Evolutionary conservation across 768 basidiomycete species (phyloP).

Genomic region (Boletales sp.): DNA sequence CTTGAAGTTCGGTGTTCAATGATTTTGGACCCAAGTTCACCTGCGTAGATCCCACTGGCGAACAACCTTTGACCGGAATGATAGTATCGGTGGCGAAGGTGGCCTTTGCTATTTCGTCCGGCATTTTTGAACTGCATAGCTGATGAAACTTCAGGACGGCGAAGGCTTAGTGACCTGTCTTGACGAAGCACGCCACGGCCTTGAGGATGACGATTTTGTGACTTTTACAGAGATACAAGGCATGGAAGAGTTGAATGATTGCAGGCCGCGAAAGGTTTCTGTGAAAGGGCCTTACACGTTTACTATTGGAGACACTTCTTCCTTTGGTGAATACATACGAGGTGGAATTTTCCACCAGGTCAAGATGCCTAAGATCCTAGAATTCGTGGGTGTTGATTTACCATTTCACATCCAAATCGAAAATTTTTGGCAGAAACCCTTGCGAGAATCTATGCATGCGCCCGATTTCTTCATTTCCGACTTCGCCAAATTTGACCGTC

Average conservation of each 20-base stretch:
- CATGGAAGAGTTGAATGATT: slow-evolving; percentile 86
- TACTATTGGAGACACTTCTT: slow-evolving; percentile 87
- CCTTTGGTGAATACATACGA: slow-evolving; percentile 68
- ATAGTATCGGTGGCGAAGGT: slow-evolving; percentile 92
- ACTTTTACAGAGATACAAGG: slow-evolving; percentile 96
- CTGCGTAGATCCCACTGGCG: slow-evolving; percentile 97
- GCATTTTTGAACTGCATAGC: not conserved
- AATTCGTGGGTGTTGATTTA: slow-evolving; percentile 66
- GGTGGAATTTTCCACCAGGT: slow-evolving; percentile 98
- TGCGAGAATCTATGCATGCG: slow-evolving; percentile 73
- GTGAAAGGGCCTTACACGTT: slow-evolving; percentile 99
- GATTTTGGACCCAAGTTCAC: slow-evolving; percentile 96
- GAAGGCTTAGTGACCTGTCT: slow-evolving; percentile 95
- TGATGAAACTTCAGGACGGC: slow-evolving; percentile 47
- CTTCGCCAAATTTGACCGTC: slow-evolving; percentile 96
- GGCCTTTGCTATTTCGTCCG: slow-evolving; percentile 3
- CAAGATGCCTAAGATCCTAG: slow-evolving; percentile 95
- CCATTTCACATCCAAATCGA: not conserved
- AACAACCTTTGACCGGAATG: slow-evolving; percentile 92
- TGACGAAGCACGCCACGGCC: slow-evolving; percentile 94
- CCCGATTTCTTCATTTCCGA: slow-evolving; percentile 95
- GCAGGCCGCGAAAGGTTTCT: slow-evolving; percentile 86
- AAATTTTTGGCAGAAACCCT: slow-evolving; percentile 68
- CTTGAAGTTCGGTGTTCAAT: slow-evolving; percentile 81
- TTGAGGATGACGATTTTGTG: slow-evolving; percentile 98